Conservation (phyloP, 306 rosid species). For the Cercis canadensis region DNA sequence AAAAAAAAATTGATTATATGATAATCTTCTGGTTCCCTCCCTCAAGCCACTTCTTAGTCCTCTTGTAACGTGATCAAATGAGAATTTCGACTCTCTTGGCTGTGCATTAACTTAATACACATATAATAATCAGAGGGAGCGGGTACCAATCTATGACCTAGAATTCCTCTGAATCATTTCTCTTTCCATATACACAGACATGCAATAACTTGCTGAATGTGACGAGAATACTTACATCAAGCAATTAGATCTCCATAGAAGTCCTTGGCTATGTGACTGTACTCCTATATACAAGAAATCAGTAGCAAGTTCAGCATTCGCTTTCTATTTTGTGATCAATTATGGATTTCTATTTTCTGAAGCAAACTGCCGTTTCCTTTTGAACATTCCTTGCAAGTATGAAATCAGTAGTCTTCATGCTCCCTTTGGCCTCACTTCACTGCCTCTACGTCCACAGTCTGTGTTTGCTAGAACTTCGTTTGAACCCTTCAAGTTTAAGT, state of each 20-base stretch:
- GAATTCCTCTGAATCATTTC: neutral
- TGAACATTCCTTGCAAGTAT: neutral
- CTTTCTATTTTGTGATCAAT: neutral
- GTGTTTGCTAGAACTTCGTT: neutral
- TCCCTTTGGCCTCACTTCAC: conserved; percentile 16
- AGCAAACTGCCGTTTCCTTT: neutral
- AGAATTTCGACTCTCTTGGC: neutral
- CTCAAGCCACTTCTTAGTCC: too few relatives aligned
- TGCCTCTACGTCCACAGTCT: neutral
- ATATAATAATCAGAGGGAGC: neutral
- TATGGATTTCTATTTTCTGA: too few relatives aligned
- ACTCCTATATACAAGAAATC: neutral
- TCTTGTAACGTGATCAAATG: too few relatives aligned
- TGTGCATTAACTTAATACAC: neutral
- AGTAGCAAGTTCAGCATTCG: conserved; percentile 1
- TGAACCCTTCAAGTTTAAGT: neutral
- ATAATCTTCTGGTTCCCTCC: too few relatives aligned
- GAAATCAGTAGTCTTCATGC: conserved; percentile 8
- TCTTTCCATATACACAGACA: neutral
- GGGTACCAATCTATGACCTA: neutral
- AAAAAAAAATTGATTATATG: too few relatives aligned
- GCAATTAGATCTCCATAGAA: neutral
- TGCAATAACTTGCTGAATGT: neutral
- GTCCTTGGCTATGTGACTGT: neutral
- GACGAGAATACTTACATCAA: neutral